A percentile compares a stretch with the other conserved stretches of the same genome.
Evolutionary conservation across 2,329 filamentous ascomycete genomes (phyloP).

Genomic region (Berkeleyomyces rouxiae): DNA sequence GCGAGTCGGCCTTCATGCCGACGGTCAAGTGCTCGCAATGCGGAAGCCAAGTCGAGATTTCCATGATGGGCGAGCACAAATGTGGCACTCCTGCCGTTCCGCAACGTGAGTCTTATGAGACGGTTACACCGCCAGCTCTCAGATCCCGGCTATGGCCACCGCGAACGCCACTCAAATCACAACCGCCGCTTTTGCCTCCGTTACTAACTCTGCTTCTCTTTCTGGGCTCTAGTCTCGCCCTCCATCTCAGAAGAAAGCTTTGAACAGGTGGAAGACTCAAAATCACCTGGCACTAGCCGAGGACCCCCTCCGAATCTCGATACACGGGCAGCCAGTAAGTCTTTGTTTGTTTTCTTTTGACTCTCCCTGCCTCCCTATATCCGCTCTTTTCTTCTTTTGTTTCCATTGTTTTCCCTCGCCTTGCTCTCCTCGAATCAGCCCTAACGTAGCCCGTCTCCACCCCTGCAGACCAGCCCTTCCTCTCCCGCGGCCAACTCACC

Average conservation of each 20-base stretch:
- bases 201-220: background rate
- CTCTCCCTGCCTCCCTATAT: background rate
- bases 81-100: slow-evolving; percentile 27
- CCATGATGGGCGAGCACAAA: slow-evolving; percentile 70
- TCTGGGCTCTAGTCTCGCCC: slow-evolving; percentile 1
- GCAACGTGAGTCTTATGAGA: slow-evolving; percentile 1
- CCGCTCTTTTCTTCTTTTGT: background rate
- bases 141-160: background rate
- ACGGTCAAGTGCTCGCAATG: slow-evolving; percentile 80
- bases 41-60: slow-evolving; percentile 61
- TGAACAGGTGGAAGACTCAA: background rate
- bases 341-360: background rate
- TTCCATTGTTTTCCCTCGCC: background rate
- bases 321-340: slow-evolving; percentile 36
- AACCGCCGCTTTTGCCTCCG: background rate
- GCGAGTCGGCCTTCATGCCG: slow-evolving; percentile 56
- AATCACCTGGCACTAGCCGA: slow-evolving; percentile 1
- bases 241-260: slow-evolving; percentile 8
- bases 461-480: slow-evolving; percentile 35
- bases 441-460: background rate
- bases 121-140: slow-evolving; percentile 26
- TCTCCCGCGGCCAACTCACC: slow-evolving; percentile 42
- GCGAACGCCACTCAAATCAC: background rate
- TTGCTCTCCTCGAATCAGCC: background rate
- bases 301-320: slow-evolving; percentile 30